Percentiles rank a stretch among this genome's conserved stretches.
These are phyloP conservation scores for Immersiella caudata DNA, from an alignment of 495 filamentous ascomycete species.

Conservation along the genomic window DNA sequence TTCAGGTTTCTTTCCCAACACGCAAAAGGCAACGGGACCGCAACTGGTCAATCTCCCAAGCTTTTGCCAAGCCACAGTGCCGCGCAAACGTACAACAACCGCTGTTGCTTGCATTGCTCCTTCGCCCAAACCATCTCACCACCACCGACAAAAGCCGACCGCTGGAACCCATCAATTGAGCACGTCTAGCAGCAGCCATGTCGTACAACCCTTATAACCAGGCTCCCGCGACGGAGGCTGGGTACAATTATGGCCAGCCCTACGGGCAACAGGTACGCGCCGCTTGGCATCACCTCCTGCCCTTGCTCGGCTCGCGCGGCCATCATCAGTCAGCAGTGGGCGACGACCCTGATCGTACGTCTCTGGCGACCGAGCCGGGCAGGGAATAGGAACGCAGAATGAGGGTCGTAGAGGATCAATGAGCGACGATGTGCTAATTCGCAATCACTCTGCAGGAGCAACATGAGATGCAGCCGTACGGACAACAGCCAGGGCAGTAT, in stretches of 20 bases:
- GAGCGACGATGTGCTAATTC: neutral
- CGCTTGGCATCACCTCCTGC: conserved; percentile 1
- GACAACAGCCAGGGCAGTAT: conserved; percentile 15
- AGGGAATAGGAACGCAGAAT: neutral
- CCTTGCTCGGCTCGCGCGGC: conserved; percentile 3
- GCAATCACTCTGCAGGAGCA: conserved; percentile 33
- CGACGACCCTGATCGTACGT: neutral
- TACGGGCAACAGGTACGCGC: conserved; percentile 34
- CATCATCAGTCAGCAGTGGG: conserved; percentile 15
- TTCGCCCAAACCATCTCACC: neutral
- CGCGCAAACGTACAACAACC: neutral
- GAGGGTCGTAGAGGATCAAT: neutral
- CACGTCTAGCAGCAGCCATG: conserved; percentile 38
- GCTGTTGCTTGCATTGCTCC: conserved; percentile 4
- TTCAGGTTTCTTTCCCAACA: neutral
- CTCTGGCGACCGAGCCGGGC: neutral
- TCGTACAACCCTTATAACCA: conserved; percentile 52
- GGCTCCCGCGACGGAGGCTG: conserved; percentile 47
- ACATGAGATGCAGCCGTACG: conserved; percentile 44
- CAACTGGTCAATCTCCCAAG: conserved; percentile 10
- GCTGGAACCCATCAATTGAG: conserved; percentile 24
- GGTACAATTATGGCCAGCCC: conserved; percentile 43
- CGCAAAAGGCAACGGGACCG: neutral
- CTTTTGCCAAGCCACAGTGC: neutral
- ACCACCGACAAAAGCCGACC: conserved; percentile 2